Evolutionary conservation across 1,284 basidiomycete species (phyloP).

Genomic region (Marasmius oreades): DNA sequence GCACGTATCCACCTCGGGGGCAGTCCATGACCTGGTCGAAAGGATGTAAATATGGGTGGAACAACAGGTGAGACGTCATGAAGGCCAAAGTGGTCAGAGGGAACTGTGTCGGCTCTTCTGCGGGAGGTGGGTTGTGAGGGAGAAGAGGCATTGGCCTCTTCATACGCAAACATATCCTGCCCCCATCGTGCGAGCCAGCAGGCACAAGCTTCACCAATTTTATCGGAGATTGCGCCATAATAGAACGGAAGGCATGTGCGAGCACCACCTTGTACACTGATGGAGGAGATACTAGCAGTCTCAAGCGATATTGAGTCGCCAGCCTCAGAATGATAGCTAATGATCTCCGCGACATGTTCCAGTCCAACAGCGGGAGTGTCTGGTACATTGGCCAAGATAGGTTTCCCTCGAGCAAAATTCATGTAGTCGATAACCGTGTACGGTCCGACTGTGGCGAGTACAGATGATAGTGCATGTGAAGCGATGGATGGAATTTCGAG

Average conservation of each 20-base stretch:
- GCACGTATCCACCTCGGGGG: constrained; percentile 71
- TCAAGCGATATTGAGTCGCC: constrained; percentile 9
- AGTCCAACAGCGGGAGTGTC: constrained; percentile 59
- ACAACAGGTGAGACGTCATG: background rate
- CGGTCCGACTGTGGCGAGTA: constrained; percentile 79
- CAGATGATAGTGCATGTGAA: constrained; percentile 67
- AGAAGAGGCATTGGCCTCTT: constrained; percentile 37
- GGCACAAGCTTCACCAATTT: constrained; percentile 86
- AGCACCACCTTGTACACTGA: constrained; percentile 9
- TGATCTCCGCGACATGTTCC: constrained; percentile 60
- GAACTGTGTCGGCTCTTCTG: background rate
- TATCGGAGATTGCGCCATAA: constrained; percentile 83
- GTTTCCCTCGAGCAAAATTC: constrained; percentile 77
- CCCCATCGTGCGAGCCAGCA: constrained; percentile 92
- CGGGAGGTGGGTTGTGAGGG: background rate
- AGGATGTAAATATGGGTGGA: constrained; percentile 31
- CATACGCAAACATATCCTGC: constrained; percentile 68
- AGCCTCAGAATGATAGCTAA: constrained; percentile 24
- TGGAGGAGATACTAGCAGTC: background rate
- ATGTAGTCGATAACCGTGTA: constrained; percentile 78
- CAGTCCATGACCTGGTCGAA: constrained; percentile 70
- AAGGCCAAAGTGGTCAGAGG: background rate
- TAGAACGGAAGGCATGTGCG: constrained; percentile 40
- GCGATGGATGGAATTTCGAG: constrained; percentile 80
- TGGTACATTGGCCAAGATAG: constrained; percentile 48